Evolutionary conservation across 352 stramenopile species (phyloP).

Genomic region (Phytophthora megakarya): DNA sequence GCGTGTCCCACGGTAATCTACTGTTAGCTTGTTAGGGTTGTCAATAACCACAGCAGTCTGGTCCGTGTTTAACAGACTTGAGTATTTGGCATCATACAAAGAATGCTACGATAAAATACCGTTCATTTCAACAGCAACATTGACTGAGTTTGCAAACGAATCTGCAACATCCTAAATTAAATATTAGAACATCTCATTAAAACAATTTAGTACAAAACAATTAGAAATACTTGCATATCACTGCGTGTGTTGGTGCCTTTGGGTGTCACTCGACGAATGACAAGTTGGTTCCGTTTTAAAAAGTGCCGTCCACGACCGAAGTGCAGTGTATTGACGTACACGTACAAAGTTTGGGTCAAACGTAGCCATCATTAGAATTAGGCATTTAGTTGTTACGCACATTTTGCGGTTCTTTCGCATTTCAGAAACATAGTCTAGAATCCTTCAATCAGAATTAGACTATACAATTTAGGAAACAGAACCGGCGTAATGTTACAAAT

Average conservation of each 20-base stretch:
- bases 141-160: conserved; percentile 1
- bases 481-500: too few species aligned
- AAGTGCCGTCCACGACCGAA: background rate
- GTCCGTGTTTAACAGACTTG: conserved; percentile 8
- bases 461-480: too few species aligned
- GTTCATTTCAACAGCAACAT: conserved; percentile 1
- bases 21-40: background rate
- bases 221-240: too few species aligned
- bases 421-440: background rate
- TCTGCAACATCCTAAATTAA: conserved; percentile 2
- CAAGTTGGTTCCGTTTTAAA: background rate
- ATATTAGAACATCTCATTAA: background rate
- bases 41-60: conserved; percentile 6
- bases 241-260: background rate
- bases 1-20: background rate
- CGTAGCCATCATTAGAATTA: background rate
- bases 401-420: background rate
- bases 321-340: background rate
- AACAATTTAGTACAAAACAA: background rate
- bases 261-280: background rate
- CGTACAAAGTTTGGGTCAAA: background rate
- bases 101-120: background rate
- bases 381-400: background rate
- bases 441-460: background rate
- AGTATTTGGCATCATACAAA: background rate